Base-by-base conservation (phyloP, 108 stramenopile genomes). In the Cylindrotheca closterium region DNA sequence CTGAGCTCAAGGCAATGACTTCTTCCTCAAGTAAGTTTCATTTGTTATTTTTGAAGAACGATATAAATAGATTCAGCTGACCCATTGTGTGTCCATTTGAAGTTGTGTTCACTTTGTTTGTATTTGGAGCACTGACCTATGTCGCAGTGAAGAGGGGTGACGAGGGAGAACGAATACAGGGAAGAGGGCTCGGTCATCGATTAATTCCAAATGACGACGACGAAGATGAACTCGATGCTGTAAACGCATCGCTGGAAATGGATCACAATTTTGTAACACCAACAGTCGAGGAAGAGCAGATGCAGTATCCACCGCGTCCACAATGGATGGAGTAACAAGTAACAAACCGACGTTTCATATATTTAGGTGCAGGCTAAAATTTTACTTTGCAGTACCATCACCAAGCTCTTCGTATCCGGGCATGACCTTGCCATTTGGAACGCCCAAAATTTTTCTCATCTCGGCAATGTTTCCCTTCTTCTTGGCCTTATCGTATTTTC, bases 371-470 rank as follows among this genome's bases (percentile, higher is more conserved):
- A n/a, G n/a, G 17, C 12, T 17, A 46, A 46, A 46, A 46, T 46
- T 17, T 17, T 12, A 46, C 12, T 46, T 46, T 51, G n/a, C n/a
- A 42, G 71, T 91, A 34, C 95, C 95, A 73, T 96, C 87, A 0
- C 95, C 95, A 62, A 96, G 85, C 57, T 90, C 85, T 63, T 93
- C 92, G 33, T 77, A 60, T 27, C 95, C 95, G 24, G 95, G 95
- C 95, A 96, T 96, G 21, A 92, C 71, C 65, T 96, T 96, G 1
- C 89, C 89, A 52, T 37, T 71, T 23, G 95, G 95, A 50, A 96
- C 70, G 46, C 84, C 77, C 53, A 96, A 71, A 47, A 96, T 87
- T 71, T 91, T 91, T 47, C 95, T 71, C 95, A 96, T 96, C 55
- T 61, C 33, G 24, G 73, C 54, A 24, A 93, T 78, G 67, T 96